Evolutionary conservation across 1,284 basidiomycete species (phyloP), one percentile per base, ranked within the genome.

Genomic region (Rhodotorula glutinis): DNA sequence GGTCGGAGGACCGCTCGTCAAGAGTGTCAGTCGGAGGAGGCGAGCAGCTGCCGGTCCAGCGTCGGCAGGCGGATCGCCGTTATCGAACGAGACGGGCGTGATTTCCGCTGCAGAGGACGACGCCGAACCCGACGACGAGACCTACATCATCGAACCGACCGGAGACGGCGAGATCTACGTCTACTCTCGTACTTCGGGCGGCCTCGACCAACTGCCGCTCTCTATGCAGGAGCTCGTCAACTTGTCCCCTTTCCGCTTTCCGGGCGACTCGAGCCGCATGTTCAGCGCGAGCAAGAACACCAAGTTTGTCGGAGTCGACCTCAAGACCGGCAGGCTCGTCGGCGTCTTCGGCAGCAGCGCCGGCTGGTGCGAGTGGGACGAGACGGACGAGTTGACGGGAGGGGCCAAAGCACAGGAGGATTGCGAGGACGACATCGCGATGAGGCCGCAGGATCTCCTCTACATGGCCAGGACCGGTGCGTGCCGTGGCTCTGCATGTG

Each of bases 141-240:
- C 89, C 57, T 95, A 93, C 79, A 86, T 94, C 65, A 89, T 95
- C 61, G 92, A 95, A 77, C 92, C 92, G 0, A 89, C 92, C 80
- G 86, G 88, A 1, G 75, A 74, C 3, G 92, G 92, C 11, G 88
- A 91, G 75, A 90, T 95, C 74, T 95, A 91, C 79, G 57, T 75
- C 62, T 74, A 71, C 57, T 61, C 69, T 47, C 59, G 69, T 41
- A 63, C 56, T 23, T 44, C 59, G 10, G 66, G 60, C 13, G 65
- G 61, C 2, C 82, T 90, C 55, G 87, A 92, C 75, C 88, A 89
- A 52, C 86, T 95, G 65, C 90, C 91, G 0, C 85, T 92, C 69
- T 86, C 89, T 40, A 87, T 95, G 84, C 81, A 89, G 0, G 88
- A 95, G 77, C 84, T 95, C 44, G 91, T 94, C 68, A 88, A 92